Conservation (phyloP, 768 basidiomycete genomes). For the Kwoniella dejecticola region DNA sequence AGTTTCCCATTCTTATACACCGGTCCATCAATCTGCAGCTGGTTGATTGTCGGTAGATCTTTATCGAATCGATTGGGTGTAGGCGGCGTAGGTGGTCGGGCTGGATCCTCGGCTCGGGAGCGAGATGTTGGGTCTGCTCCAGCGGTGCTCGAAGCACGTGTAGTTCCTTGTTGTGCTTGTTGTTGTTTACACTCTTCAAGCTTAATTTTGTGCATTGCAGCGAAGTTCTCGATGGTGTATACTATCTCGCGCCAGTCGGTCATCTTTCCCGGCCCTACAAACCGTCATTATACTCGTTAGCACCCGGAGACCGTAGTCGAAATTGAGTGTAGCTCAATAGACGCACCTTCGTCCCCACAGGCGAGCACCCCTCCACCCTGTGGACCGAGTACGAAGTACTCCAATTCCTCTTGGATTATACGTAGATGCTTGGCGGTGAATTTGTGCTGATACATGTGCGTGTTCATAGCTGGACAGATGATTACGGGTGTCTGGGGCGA, state of each 20-base stretch:
- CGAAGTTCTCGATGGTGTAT: conserved; percentile 50
- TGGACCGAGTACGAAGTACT: conserved; percentile 81
- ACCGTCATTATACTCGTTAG: too few relatives aligned
- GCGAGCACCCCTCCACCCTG: conserved; percentile 79
- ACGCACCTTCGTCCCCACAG: conserved; percentile 82
- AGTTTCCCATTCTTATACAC: background rate
- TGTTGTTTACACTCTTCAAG: background rate
- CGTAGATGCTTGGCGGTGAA: conserved; percentile 82
- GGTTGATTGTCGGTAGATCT: background rate
- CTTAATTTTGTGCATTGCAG: conserved; percentile 9
- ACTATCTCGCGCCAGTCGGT: conserved; percentile 89
- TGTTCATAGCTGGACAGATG: conserved; percentile 98
- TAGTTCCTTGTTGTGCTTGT: too few relatives aligned
- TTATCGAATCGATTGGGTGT: background rate
- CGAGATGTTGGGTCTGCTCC: too few relatives aligned
- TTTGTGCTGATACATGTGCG: conserved; percentile 94
- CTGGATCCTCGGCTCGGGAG: background rate
- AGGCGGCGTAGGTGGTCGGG: conserved; percentile 16
- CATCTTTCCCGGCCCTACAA: conserved; percentile 91
- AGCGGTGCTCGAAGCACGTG: too few relatives aligned
- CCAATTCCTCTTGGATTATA: conserved; percentile 70
- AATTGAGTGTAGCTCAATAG: background rate
- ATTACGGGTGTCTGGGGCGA: conserved; percentile 82
- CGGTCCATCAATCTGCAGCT: background rate
- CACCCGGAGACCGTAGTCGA: background rate